These are phyloP conservation scores for Kalmanozyma brasiliensis DNA, from an alignment of 1,284 basidiomycete genomes.

Conservation along the genomic window DNA sequence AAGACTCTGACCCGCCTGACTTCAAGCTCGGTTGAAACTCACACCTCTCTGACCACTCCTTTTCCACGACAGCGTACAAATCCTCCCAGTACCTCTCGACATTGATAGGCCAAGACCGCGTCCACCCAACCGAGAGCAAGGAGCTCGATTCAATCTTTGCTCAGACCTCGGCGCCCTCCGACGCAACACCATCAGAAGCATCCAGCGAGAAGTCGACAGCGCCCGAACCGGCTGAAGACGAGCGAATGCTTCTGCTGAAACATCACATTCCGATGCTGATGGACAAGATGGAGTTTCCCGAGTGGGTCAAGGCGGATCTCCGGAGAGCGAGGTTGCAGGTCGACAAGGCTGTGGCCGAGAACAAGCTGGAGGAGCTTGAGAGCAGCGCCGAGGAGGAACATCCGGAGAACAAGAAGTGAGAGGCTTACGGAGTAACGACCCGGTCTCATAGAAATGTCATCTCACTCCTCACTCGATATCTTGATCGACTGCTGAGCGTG, in stretches of 20 bases:
- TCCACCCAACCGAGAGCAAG: constrained; percentile 50
- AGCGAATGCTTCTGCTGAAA: constrained; percentile 34
- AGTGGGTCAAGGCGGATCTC: constrained; percentile 45
- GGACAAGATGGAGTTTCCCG: constrained; percentile 45
- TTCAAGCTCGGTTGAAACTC: background rate
- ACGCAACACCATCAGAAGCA: constrained; percentile 8
- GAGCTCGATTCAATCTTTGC: constrained; percentile 52
- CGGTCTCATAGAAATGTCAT: constrained; percentile 5
- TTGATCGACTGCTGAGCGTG: too few relatives aligned
- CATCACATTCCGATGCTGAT: constrained; percentile 42
- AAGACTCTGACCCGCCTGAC: background rate
- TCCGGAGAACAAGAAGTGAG: constrained; percentile 26
- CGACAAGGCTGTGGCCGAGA: constrained; percentile 28
- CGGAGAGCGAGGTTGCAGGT: constrained; percentile 45
- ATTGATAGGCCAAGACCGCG: constrained; percentile 44
- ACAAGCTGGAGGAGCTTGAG: constrained; percentile 48
- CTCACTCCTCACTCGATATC: too few relatives aligned
- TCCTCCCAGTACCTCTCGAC: constrained; percentile 52
- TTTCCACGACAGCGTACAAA: constrained; percentile 47
- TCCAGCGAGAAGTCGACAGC: constrained; percentile 1
- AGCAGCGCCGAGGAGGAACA: constrained; percentile 24
- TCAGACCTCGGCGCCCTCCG: constrained; percentile 10
- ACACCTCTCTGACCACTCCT: background rate
- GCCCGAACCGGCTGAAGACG: constrained; percentile 15
- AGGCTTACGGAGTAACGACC: too few relatives aligned